A percentile compares a stretch with the other conserved stretches of the same genome.
phyloP scores from a whole-genome alignment of 805 yeast species.

The Candida tallmaniae region DNA sequence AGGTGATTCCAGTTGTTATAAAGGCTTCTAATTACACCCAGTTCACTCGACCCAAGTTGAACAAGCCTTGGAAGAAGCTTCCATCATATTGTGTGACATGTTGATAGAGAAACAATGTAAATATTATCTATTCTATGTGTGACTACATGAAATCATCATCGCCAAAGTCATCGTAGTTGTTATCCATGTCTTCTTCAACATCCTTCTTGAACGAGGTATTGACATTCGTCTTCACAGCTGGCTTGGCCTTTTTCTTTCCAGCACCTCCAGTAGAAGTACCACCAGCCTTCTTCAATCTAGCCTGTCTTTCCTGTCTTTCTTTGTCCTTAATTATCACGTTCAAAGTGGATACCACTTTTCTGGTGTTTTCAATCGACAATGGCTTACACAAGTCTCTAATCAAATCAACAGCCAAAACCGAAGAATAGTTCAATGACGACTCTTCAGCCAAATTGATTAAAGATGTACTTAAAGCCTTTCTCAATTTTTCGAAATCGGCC shows the following conservation, averaged over 20 bases:
- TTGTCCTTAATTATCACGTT: slow-evolving; percentile 79
- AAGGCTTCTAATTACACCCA: slow-evolving; percentile 9
- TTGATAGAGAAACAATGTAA: not conserved
- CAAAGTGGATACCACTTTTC: slow-evolving; percentile 82
- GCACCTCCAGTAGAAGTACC: slow-evolving; percentile 91
- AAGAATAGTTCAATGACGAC: slow-evolving; percentile 63
- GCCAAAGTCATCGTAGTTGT: slow-evolving; percentile 55
- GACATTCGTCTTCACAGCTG: slow-evolving; percentile 59
- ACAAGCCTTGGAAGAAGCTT: slow-evolving; percentile 11
- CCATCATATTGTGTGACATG: slow-evolving; percentile 10
- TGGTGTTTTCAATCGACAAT: slow-evolving; percentile 70
- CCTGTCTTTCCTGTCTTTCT: slow-evolving; percentile 85
- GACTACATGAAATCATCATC: slow-evolving; percentile 83
- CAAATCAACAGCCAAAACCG: slow-evolving; percentile 76
- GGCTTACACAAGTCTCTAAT: slow-evolving; percentile 83
- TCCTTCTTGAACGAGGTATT: slow-evolving; percentile 59
- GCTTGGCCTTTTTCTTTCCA: slow-evolving; percentile 91
- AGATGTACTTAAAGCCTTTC: slow-evolving; percentile 21
- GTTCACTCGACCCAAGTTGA: slow-evolving; percentile 9
- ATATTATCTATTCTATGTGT: not conserved
- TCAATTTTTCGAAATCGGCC: slow-evolving; percentile 59
- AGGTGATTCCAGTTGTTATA: slow-evolving; percentile 25
- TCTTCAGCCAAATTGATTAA: slow-evolving; percentile 43
- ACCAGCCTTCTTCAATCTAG: slow-evolving; percentile 74
- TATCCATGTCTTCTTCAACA: slow-evolving; percentile 47